Conservation (phyloP, 257 asterid species). For the Fraxinus cuspidata region DNA sequence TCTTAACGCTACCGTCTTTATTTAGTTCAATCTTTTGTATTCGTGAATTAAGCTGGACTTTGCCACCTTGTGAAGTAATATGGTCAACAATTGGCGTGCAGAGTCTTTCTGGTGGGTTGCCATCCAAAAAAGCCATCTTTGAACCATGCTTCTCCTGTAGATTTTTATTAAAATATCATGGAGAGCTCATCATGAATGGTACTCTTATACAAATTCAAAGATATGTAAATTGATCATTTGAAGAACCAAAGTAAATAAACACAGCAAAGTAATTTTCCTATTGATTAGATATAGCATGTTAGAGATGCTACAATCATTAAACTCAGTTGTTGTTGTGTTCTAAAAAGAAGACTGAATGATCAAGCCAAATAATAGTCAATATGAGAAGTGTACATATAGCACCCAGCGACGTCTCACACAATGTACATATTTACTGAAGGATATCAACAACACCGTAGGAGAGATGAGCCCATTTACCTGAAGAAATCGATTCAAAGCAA, state of each 20-base stretch:
- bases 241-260: not conserved
- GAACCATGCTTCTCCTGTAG: slow-evolving; percentile 96
- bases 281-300: not conserved
- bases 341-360: not conserved
- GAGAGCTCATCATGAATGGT: not conserved
- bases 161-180: slow-evolving; percentile 6
- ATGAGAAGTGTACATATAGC: not conserved
- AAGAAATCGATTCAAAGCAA: slow-evolving; percentile 91
- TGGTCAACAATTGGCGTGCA: slow-evolving; percentile 92
- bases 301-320: not conserved
- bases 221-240: not conserved
- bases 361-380: not conserved
- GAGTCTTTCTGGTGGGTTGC: slow-evolving; percentile 97
- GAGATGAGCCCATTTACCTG: slow-evolving; percentile 45
- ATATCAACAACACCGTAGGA: not conserved
- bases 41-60: slow-evolving; percentile 74
- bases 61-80: slow-evolving; percentile 75
- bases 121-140: slow-evolving; percentile 98
- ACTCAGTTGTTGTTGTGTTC: not conserved
- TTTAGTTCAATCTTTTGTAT: slow-evolving; percentile 74
- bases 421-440: not conserved
- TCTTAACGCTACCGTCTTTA: slow-evolving; percentile 68
- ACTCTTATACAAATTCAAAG: not conserved
- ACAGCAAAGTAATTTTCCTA: not conserved
- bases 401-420: not conserved